These are phyloP conservation scores for Leishmania martiniquensis DNA, from an alignment of 208 protist genomes.

Conservation along the genomic window DNA sequence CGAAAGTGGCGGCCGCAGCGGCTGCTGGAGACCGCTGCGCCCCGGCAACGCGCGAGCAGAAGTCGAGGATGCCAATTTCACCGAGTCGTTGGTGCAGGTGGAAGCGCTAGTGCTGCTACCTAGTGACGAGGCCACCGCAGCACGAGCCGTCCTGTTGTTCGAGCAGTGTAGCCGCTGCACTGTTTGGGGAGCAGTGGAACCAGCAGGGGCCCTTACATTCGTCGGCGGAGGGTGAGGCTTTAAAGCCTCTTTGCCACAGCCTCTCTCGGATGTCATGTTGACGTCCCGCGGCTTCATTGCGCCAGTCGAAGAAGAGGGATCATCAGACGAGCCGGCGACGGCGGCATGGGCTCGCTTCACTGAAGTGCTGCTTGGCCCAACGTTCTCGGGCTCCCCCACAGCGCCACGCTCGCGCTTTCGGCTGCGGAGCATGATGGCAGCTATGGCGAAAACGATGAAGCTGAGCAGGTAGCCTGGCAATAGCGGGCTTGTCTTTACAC, in stretches of 20 bases:
- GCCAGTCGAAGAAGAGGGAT: not conserved
- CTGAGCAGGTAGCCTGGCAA: not conserved
- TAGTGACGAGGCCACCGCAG: not conserved
- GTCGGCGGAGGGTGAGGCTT: not conserved
- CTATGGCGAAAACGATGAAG: not conserved
- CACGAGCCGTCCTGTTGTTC: not conserved
- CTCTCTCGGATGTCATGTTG: not conserved
- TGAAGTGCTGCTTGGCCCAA: not conserved
- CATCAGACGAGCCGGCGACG: not conserved
- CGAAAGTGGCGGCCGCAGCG: not conserved
- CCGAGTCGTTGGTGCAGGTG: not conserved
- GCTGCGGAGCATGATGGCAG: not conserved
- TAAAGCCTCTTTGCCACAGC: not conserved
- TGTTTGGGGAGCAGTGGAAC: not conserved
- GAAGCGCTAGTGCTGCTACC: slow-evolving; percentile 1
- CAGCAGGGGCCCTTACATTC: not conserved
- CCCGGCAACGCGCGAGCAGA: not conserved
- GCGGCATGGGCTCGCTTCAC: not conserved
- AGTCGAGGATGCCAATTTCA: not conserved
- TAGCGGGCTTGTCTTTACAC: too few relatives aligned
- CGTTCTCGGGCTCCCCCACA: slow-evolving; percentile 1
- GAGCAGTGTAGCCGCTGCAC: not conserved
- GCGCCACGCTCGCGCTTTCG: slow-evolving; percentile 10
- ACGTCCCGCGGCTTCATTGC: slow-evolving; percentile 1
- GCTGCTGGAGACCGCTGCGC: not conserved